These are phyloP conservation scores for Ceratobasidium sp. DNA, from an alignment of 1,284 basidiomycete species.

Conservation along the genomic window DNA sequence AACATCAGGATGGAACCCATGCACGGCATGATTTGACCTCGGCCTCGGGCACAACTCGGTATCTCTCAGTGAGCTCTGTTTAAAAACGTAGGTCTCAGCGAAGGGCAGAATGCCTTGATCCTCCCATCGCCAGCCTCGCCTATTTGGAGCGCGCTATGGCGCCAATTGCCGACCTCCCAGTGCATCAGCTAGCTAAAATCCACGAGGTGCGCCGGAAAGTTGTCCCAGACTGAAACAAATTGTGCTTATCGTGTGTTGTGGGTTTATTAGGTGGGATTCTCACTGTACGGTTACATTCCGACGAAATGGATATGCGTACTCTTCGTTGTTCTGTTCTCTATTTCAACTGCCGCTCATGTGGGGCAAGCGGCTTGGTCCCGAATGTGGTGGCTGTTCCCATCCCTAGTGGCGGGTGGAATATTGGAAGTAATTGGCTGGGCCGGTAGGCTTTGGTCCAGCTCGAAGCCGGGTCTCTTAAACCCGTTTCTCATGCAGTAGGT, in stretches of 20 bases:
- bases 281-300: conserved; percentile 45
- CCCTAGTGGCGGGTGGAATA: conserved; percentile 52
- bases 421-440: conserved; percentile 51
- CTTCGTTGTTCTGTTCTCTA: conserved; percentile 47
- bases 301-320: conserved; percentile 48
- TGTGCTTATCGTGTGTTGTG: conserved; percentile 2
- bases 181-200: conserved; percentile 31
- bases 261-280: not conserved
- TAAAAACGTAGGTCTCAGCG: conserved; percentile 1
- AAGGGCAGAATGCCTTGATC: too few species aligned
- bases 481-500: conserved; percentile 47
- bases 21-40: conserved; percentile 24
- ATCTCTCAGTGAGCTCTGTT: not conserved
- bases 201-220: conserved; percentile 19
- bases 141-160: too few species aligned
- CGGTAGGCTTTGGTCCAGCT: conserved; percentile 45
- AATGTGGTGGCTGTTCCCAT: conserved; percentile 54
- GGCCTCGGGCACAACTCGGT: conserved; percentile 32
- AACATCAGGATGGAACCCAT: not conserved
- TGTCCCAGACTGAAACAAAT: not conserved
- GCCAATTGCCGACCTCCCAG: too few species aligned
- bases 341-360: conserved; percentile 56
- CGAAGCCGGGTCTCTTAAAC: conserved; percentile 29
- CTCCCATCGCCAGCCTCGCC: too few species aligned
- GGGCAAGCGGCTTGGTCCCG: conserved; percentile 51